Base-by-base conservation (phyloP, 192 early-diverging fungal species). In the Coemansia sp. region DNA sequence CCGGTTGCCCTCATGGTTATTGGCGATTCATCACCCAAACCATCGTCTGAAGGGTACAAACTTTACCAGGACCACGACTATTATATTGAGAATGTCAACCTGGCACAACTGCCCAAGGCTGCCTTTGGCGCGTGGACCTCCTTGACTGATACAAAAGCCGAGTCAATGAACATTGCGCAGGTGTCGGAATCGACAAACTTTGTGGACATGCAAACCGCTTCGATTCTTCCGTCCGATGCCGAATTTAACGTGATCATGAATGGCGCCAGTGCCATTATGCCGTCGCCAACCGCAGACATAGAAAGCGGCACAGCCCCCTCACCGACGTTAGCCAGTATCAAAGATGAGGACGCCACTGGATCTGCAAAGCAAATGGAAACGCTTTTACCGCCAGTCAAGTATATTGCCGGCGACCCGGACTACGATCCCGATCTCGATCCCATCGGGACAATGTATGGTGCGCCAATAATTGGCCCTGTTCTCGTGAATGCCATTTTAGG, bases 351-450 rank as follows among this genome's bases (percentile, higher is more conserved):
- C 16, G 67, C 36, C 6, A 49, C 39, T 4, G 51, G 15, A 16
- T 36, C 46, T 21, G 36, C 62, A 23, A 11, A 33, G 3, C 18
- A 62, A 5, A 68, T 44, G 48, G 72, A 36, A 7, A 80, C 73
- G 0, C 52, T 75, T 9, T 73, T 81, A 39, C 73, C 78, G 38
- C 78, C 73, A 0, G 65, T 74, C 44, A 77, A 74, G 41, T 83
- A 62, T 33, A 74, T 83, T 58, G 69, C 72, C 43, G 80, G 80
- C 44, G 75, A 83, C 45, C 68, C 80, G 2, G 68, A 83, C 58
- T 83, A 83, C 57, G 75, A 83, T 33, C 61, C 57, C 14, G 35
- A 60, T 14, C 44, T 64, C 12, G 55, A 83, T 51, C 71, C 72
- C 18, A 45, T 83, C 9, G 80, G 75, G 20, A 76, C 75, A 1